Conservation (phyloP, 2,329 filamentous ascomycete genomes). For the Aschersonia sp. region DNA sequence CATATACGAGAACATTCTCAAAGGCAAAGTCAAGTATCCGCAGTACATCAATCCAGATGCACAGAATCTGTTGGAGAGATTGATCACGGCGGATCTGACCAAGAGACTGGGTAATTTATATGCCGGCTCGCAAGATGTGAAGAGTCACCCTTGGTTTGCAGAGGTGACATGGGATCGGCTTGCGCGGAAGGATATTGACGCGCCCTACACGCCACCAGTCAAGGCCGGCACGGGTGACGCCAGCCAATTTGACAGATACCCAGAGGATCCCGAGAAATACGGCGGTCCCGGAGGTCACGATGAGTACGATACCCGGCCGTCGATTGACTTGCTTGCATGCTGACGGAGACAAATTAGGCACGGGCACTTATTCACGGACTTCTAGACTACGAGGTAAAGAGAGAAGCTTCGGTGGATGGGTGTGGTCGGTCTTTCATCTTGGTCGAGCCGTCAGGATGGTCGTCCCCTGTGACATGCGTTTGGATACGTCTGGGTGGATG, state of each 20-base stretch:
- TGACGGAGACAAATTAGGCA: conserved; percentile 30
- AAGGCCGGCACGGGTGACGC: conserved; percentile 88
- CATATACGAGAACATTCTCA: conserved; percentile 98
- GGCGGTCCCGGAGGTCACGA: conserved; percentile 58
- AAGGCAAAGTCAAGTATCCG: conserved; percentile 90
- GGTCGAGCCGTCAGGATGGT: no score
- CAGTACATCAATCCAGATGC: conserved; percentile 91
- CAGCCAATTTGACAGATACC: conserved; percentile 95
- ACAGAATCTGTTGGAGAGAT: conserved; percentile 76
- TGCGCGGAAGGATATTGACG: conserved; percentile 92
- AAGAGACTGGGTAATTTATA: conserved; percentile 92
- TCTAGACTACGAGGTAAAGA: conserved; percentile 27
- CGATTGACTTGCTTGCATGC: background rate
- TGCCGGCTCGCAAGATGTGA: conserved; percentile 80
- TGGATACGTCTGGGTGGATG: no score
- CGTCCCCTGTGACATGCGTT: background rate
- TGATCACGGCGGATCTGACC: conserved; percentile 90
- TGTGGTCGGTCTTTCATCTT: background rate
- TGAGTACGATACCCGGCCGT: conserved; percentile 47
- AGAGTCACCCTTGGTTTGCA: conserved; percentile 89
- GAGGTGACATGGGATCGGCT: conserved; percentile 97
- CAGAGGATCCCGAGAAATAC: conserved; percentile 90
- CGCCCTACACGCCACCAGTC: conserved; percentile 91
- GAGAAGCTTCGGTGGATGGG: background rate
- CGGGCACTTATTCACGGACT: conserved; percentile 62